Percentiles rank a stretch among this genome's conserved stretches.
Evolutionary conservation across 441 rosid species (phyloP).

Genomic region (Populus hybrid): DNA sequence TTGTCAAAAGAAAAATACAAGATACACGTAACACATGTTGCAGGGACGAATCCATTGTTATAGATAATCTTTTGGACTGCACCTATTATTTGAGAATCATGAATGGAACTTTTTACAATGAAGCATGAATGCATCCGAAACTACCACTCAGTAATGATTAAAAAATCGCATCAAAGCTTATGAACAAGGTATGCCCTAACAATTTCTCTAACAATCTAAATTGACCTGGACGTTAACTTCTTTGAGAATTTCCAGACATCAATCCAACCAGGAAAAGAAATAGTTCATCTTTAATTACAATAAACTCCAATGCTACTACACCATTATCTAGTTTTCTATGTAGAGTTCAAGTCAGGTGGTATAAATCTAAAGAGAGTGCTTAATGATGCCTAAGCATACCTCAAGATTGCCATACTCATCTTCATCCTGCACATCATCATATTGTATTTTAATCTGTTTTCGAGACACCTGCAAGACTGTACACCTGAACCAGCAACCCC

Average conservation of each 20-base stretch:
- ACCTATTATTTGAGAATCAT: not conserved
- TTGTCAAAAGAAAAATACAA: not conserved
- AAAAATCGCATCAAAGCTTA: not conserved
- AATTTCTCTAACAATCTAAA: not conserved
- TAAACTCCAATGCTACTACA: not conserved
- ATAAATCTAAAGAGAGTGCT: not conserved
- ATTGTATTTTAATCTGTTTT: conserved; percentile 70
- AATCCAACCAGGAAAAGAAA: not conserved
- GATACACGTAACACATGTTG: not conserved
- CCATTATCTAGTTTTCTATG: not conserved
- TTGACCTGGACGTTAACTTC: not conserved
- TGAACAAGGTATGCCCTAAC: not conserved
- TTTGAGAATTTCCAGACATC: not conserved
- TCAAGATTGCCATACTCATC: conserved; percentile 83
- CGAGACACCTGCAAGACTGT: conserved; percentile 61
- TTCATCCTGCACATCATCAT: conserved; percentile 84
- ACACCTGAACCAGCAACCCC: conserved; percentile 99
- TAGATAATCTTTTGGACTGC: not conserved
- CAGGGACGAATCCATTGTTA: not conserved
- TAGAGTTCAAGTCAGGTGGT: not conserved
- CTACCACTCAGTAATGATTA: not conserved
- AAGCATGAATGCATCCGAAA: not conserved
- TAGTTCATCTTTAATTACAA: not conserved
- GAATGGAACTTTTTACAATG: not conserved
- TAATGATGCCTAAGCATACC: conserved; percentile 43